These are phyloP conservation scores for Globisporangium yorkense DNA, from an alignment of 352 stramenopile species.

Conservation along the genomic window DNA sequence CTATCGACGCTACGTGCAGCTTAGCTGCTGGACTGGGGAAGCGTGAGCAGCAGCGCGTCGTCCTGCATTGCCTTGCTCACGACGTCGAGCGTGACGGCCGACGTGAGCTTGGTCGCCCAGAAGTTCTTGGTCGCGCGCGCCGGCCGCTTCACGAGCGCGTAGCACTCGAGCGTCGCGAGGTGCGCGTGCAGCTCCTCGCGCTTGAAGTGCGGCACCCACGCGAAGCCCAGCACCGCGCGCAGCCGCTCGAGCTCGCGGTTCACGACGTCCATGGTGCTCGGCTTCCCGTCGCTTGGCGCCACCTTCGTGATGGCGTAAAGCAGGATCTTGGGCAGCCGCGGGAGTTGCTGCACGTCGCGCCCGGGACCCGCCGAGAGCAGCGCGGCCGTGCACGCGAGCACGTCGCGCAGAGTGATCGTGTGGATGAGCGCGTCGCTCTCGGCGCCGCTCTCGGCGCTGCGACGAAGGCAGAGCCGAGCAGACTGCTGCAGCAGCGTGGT, in stretches of 20 bases:
- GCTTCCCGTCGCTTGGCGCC: slow-evolving; percentile 26
- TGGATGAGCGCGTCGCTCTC: background rate
- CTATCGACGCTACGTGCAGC: background rate
- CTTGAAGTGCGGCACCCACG: slow-evolving; percentile 53
- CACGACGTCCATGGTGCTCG: slow-evolving; percentile 38
- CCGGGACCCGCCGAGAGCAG: slow-evolving; percentile 32
- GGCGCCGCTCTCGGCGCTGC: slow-evolving; percentile 2
- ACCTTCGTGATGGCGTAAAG: slow-evolving; percentile 58
- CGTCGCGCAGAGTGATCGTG: slow-evolving; percentile 30
- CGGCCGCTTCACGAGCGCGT: slow-evolving; percentile 47
- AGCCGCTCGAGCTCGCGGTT: slow-evolving; percentile 42
- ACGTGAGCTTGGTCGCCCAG: slow-evolving; percentile 45
- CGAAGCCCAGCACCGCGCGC: slow-evolving; percentile 24
- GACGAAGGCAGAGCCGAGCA: slow-evolving; percentile 30
- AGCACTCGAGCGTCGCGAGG: slow-evolving; percentile 63
- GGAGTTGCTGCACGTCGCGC: slow-evolving; percentile 56
- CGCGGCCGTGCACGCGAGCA: slow-evolving; percentile 26
- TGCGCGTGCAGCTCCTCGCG: slow-evolving; percentile 57
- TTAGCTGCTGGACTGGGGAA: slow-evolving; percentile 11
- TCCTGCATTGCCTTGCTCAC: slow-evolving; percentile 34
- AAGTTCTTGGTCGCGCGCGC: slow-evolving; percentile 22
- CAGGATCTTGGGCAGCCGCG: slow-evolving; percentile 59
- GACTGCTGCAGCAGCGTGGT: slow-evolving; percentile 58
- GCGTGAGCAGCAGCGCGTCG: slow-evolving; percentile 36
- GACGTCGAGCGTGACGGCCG: slow-evolving; percentile 39